Evolutionary conservation across 768 basidiomycete species (phyloP), one percentile per base, ranked within the genome.

Genomic region (Leucosporidium scottii): DNA sequence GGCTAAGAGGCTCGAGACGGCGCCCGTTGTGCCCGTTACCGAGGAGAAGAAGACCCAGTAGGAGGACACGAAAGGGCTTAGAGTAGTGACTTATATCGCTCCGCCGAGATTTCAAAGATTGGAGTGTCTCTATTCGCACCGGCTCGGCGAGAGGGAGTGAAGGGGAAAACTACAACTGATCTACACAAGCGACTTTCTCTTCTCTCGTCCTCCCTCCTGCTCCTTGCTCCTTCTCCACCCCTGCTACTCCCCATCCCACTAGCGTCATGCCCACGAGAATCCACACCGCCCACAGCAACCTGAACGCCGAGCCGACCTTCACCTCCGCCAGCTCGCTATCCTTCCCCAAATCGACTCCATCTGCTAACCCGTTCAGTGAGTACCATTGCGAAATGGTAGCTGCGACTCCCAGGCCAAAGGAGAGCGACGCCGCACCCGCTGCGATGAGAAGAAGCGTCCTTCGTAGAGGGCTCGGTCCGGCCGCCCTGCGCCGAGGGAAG

Each of bases 21-120:
- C 62, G 20, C 21, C n/a, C 9, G 12, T 17, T 8, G 55, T 10
- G 25, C 44, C 51, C 21, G 67, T 71, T 15, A 66, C 70, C 7
- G 61, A 50, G 34, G 70, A 71, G 70, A 68, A 65, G 66, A 71
- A 71, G 70, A 59, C 49, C 25, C 70, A 71, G 56, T 71, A 66
- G 34, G 36, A 44, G 23, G 17, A 34, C n/a, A 12, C 31, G 17
- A 28, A n/a, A 50, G 20, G 39, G 34, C 34, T 36, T 10, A 36
- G 21, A 39, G 34, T 23, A 36, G 34, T 36, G 23, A 58, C 13
- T 25, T 36, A n/a, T 57, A 18, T 18, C 5, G 23, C 10, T n/a
- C n/a, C n/a, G n/a, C 51, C n/a, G 51, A 53, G 51, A 25, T 25
- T n/a, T 53, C 1, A 4, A 10, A 25, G 4, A 18, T 53, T 25